phyloP scores from a whole-genome alignment of 345 rosid species.

The Citropsis articulata region DNA sequence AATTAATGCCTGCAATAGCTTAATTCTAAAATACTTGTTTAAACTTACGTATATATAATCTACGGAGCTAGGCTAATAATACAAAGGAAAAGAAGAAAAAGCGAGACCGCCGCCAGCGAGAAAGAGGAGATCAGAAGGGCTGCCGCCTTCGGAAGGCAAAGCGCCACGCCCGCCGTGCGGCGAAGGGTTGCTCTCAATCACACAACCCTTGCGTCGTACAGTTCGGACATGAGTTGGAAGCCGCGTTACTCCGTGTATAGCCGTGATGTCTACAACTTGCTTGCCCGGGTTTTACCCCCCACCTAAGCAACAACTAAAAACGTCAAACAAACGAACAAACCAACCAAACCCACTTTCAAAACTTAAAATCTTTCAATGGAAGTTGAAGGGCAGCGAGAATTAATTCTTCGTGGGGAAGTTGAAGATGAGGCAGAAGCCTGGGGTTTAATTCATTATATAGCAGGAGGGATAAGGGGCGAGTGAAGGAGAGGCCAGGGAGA shows the following conservation, averaged over 20 bases:
- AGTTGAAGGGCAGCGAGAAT: background rate
- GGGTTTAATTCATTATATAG: conserved; percentile 25
- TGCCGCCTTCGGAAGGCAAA: conserved; percentile 99
- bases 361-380: background rate
- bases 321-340: background rate
- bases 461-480: conserved; percentile 31
- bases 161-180: conserved; percentile 99
- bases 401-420: background rate
- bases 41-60: background rate
- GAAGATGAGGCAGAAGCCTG: background rate
- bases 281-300: conserved; percentile 35
- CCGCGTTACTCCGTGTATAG: conserved; percentile 71
- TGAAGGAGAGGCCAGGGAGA: conserved; percentile 20
- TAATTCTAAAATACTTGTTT: background rate
- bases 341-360: background rate
- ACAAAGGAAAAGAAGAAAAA: conserved; percentile 5
- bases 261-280: conserved; percentile 92
- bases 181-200: conserved; percentile 80
- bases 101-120: conserved; percentile 91
- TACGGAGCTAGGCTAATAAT: conserved; percentile 5
- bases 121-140: conserved; percentile 99
- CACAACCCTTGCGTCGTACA: conserved; percentile 79
- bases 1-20: background rate
- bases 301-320: too few species aligned
- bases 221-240: conserved; percentile 74